Conservation (phyloP, 179 eudicot species). For the Monotropa hypopitys region DNA sequence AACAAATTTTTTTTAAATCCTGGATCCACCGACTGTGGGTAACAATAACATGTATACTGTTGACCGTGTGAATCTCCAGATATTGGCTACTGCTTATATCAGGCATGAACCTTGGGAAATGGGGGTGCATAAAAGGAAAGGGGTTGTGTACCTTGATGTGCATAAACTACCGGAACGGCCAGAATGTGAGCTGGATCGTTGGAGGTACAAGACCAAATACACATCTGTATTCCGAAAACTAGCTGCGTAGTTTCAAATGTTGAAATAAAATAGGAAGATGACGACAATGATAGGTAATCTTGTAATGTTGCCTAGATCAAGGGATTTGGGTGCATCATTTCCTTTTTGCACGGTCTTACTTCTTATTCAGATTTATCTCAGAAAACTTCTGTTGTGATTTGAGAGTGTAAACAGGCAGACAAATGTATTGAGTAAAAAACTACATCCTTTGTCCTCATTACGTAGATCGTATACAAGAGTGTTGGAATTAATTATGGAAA, state of each 20-base stretch:
- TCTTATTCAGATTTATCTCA: neutral
- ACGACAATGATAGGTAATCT: neutral
- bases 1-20: too few species aligned
- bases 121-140: conserved; percentile 98
- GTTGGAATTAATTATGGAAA: too few species aligned
- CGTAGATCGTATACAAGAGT: too few species aligned
- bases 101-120: conserved; percentile 97
- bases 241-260: neutral
- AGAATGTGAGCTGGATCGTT: conserved; percentile 64
- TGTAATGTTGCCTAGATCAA: neutral
- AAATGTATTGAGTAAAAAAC: too few species aligned
- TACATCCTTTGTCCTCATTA: too few species aligned
- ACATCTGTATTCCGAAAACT: neutral
- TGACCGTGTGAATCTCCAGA: conserved; percentile 33
- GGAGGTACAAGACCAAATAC: conserved; percentile 36
- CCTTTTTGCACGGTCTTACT: neutral
- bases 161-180: conserved; percentile 94
- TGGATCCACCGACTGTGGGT: too few species aligned
- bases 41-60: neutral
- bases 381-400: neutral
- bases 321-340: neutral
- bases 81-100: conserved; percentile 87
- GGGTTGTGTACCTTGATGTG: conserved; percentile 91
- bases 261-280: neutral
- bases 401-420: too few species aligned